Evolutionary conservation across 2,329 filamentous ascomycete genomes (phyloP), one percentile per base, ranked within the genome.

Genomic region (Sarocladium kiliense): DNA sequence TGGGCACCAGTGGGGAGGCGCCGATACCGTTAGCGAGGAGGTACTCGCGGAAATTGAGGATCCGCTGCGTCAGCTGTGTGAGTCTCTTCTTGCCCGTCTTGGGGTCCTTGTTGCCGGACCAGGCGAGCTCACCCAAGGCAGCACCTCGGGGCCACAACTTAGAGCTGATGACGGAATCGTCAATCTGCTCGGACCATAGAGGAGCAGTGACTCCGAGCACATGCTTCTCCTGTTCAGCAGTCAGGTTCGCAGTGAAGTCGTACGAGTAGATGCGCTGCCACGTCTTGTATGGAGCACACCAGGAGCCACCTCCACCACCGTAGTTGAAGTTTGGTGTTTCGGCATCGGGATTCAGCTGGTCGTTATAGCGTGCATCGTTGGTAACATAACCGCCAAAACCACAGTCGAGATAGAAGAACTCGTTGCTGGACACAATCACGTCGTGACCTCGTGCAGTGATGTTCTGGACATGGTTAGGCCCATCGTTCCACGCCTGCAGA

Each of bases 381-480:
- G 50, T 53, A 60, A 93, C 75, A 86, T 88, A 94, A 63, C 88
- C 81, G 39, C 90, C 90, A 59, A 87, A 80, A 27, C 90, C 89
- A 66, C 90, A 95, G 72, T 94, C 89, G 54, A 94, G 85, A 65
- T 92, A 92, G 85, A 87, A 93, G 67, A 79, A 88, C 61, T 89
- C 84, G 70, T 88, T 91, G 71, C 89, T 85, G 60, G 88, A 90
- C 61, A 82, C 84, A 54, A 94, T 80, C 7, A 85, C 87, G 68
- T 87, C 84, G 70, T 88, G 80, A 12, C 90, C 90, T 55, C 76
- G 74, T 27, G 70, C 71, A 0, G 84, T 83, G 41, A 88, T 77
- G 41, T 77, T 68, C 56, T 80, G 76, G 50, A 91, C 80, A 5
- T 86, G 81, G 11, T 73, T 73, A 21, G 80, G 79, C 49, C 83